phyloP scores from a whole-genome alignment of 1,284 basidiomycete species.

The Ustilago nuda region DNA sequence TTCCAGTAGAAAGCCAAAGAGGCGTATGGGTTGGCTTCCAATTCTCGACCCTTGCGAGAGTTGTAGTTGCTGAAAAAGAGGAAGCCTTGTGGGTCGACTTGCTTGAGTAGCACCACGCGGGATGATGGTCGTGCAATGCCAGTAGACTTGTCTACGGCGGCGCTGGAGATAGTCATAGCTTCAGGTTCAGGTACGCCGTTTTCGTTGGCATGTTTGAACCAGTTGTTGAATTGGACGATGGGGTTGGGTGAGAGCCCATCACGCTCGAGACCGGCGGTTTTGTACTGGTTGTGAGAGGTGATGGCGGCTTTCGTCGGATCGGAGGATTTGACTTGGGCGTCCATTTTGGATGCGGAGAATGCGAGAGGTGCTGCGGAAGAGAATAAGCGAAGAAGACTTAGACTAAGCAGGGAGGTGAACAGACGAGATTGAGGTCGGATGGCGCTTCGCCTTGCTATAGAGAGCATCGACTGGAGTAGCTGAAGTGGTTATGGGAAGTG shows the following conservation, averaged over 20 bases:
- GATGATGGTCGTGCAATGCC: slow-evolving; percentile 76
- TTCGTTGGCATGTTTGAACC: slow-evolving; percentile 60
- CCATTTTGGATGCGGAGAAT: slow-evolving; percentile 19
- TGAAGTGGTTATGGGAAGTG: neutral
- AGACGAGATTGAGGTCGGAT: slow-evolving; percentile 6
- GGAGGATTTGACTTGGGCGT: slow-evolving; percentile 16
- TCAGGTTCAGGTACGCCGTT: slow-evolving; percentile 64
- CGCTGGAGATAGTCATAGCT: slow-evolving; percentile 66
- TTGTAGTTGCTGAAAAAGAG: slow-evolving; percentile 97
- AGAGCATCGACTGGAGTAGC: slow-evolving; percentile 18
- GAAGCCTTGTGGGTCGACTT: slow-evolving; percentile 77
- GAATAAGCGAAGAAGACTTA: neutral
- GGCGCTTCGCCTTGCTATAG: neutral
- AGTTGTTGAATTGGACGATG: slow-evolving; percentile 62
- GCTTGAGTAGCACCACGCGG: slow-evolving; percentile 90
- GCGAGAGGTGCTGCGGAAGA: neutral
- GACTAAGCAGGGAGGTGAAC: neutral
- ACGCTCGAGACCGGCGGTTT: slow-evolving; percentile 55
- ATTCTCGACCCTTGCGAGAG: slow-evolving; percentile 87
- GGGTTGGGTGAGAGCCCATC: slow-evolving; percentile 50
- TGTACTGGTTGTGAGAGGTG: slow-evolving; percentile 65
- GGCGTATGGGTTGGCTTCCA: slow-evolving; percentile 76
- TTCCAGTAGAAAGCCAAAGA: slow-evolving; percentile 92
- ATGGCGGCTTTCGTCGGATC: slow-evolving; percentile 41
- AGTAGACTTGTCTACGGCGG: slow-evolving; percentile 26